Base-by-base conservation (phyloP, 179 eudicot species). In the Patellifolia procumbens region DNA sequence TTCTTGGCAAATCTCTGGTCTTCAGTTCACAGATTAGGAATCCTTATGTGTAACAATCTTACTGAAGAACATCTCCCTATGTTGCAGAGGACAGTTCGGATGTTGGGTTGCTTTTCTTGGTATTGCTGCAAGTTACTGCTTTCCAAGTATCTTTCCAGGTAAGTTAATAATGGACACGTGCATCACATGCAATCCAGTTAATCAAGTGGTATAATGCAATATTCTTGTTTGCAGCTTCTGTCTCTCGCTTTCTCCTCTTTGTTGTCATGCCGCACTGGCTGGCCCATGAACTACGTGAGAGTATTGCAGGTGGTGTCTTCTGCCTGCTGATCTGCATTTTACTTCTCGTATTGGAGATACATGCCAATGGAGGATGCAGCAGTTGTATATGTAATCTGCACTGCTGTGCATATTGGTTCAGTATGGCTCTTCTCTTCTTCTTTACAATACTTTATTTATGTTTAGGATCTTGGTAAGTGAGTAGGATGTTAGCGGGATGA, bases 81-180 rank as follows among this genome's bases (percentile, higher is more conserved):
- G 81, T 78, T 83, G 80, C 85, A 87, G 90, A 78, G 88, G 87
- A 45, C 85, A 85, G 60, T 83, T 87, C 65, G 90, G 90, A 29
- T 64, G 81, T 66, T 87, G 90, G 90, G 76, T 87, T 61, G 87
- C 87, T 55, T 68, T 82, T 63, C 68, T 87, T 68, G 80, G 87
- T 65, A 76, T 85, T 24, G 74, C 79, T 53, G 81, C 80, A 22
- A 77, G 74, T 63, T 83, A 83, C 72, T 74, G 75, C 51, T 82
- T 79, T 74, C 87, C 87, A 52, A 51, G 35, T 59, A 19, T 75
- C 32, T 60, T 81, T 63, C 85, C 88, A 75, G 87, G 90, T 85
- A 61, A 51, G 29, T n/a, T 61, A 43, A 1, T 15, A 37, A 16
- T 10, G n/a, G 26, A 11, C 20, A 29, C 39, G 34, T 19, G 2